phyloP scores from a whole-genome alignment of 2,329 filamentous ascomycete species.

The Pseudopithomyces maydicus region DNA sequence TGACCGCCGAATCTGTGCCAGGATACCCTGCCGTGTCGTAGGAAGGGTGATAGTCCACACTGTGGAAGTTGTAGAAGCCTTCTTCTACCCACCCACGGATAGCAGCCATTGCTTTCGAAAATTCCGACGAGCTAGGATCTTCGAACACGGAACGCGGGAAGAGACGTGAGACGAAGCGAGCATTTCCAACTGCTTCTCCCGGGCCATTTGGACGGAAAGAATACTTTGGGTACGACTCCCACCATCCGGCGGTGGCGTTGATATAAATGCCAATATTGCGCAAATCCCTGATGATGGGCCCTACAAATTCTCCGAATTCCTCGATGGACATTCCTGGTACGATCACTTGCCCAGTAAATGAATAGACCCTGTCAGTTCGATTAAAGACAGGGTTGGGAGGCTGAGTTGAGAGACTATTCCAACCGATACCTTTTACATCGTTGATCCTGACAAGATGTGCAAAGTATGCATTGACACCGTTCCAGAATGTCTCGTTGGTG shows the following conservation, averaged over 20 bases:
- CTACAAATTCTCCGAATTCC: slow-evolving; percentile 23
- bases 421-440: slow-evolving; percentile 29
- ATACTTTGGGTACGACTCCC: slow-evolving; percentile 24
- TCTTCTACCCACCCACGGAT: slow-evolving; percentile 32
- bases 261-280: slow-evolving; percentile 22
- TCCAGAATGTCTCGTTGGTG: slow-evolving; percentile 32
- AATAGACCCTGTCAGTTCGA: slow-evolving; percentile 17
- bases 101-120: slow-evolving; percentile 22
- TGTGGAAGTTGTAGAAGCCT: slow-evolving; percentile 32
- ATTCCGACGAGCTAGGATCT: slow-evolving; percentile 19
- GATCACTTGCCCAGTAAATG: slow-evolving; percentile 20
- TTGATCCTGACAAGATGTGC: slow-evolving; percentile 29
- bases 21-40: slow-evolving; percentile 29
- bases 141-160: slow-evolving; percentile 37
- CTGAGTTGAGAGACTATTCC: slow-evolving; percentile 25
- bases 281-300: slow-evolving; percentile 26
- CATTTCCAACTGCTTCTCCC: slow-evolving; percentile 19
- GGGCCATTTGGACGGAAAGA: slow-evolving; percentile 22
- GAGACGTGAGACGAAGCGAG: slow-evolving; percentile 35
- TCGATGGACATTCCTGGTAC: slow-evolving; percentile 20
- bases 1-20: slow-evolving; percentile 26
- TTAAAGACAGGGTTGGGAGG: slow-evolving; percentile 8
- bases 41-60: slow-evolving; percentile 33
- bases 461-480: slow-evolving; percentile 26
- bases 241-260: slow-evolving; percentile 21